Conservation (phyloP, 352 stramenopile genomes). For the Phytophthora capsici region DNA sequence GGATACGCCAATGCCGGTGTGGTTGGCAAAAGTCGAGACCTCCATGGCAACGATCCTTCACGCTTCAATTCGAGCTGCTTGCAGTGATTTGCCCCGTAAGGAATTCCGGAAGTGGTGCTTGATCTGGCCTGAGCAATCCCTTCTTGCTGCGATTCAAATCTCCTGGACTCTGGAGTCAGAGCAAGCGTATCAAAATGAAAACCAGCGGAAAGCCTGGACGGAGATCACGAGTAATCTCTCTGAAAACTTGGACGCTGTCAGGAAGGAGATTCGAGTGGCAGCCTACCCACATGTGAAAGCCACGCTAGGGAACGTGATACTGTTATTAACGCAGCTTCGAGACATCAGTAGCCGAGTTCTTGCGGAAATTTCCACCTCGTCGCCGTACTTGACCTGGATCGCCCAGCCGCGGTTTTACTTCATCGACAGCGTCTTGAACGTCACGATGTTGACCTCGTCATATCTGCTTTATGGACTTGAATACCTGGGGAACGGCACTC, state of each 20-base stretch:
- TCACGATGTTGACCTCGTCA: constrained; percentile 58
- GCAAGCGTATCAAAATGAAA: constrained; percentile 36
- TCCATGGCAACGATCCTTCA: constrained; percentile 73
- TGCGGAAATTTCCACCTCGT: constrained; percentile 35
- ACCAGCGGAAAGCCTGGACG: constrained; percentile 43
- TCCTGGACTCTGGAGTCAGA: constrained; percentile 72
- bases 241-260: constrained; percentile 44
- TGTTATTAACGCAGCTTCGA: constrained; percentile 58
- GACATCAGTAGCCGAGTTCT: constrained; percentile 49
- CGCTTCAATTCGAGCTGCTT: constrained; percentile 63
- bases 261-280: constrained; percentile 62
- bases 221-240: constrained; percentile 33
- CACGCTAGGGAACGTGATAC: constrained; percentile 53
- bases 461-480: constrained; percentile 72
- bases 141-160: constrained; percentile 59
- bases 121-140: constrained; percentile 78
- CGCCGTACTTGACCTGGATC: constrained; percentile 55
- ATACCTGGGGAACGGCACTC: constrained; percentile 62
- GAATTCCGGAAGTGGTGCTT: constrained; percentile 87
- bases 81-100: constrained; percentile 70
- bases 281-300: constrained; percentile 35
- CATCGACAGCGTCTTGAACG: constrained; percentile 52
- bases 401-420: constrained; percentile 74
- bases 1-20: constrained; percentile 44
- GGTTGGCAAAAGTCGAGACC: constrained; percentile 69